Evolutionary conservation across 441 rosid genomes (phyloP).

Genomic region (Pelargonium australe): DNA sequence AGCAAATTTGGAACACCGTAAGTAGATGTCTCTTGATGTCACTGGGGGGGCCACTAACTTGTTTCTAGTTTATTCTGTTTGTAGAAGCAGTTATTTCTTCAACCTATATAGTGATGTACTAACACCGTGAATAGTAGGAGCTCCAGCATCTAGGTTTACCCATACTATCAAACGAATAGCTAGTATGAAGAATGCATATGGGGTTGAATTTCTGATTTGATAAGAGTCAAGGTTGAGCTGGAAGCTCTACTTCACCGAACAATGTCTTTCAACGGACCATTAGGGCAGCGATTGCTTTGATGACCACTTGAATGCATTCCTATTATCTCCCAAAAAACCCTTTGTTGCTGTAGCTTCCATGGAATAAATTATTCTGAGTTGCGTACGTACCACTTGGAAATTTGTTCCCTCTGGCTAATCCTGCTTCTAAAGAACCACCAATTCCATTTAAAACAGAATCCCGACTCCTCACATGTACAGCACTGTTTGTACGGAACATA

Average conservation of each 20-base stretch:
- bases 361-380: not conserved
- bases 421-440: not conserved
- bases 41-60: not conserved
- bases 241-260: not conserved
- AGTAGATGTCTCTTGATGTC: not conserved
- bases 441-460: not conserved
- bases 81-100: not conserved
- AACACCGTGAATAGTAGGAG: too few relatives aligned
- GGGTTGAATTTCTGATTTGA: not conserved
- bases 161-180: not conserved
- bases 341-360: not conserved
- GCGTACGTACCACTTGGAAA: not conserved
- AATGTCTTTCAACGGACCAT: not conserved
- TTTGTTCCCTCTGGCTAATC: not conserved
- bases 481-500: not conserved
- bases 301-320: not conserved
- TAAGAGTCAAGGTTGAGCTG: not conserved
- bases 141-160: not conserved
- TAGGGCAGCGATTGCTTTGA: not conserved
- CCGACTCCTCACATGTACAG: not conserved
- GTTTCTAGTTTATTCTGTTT: not conserved
- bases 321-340: too few relatives aligned
- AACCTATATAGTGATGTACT: not conserved
- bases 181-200: not conserved
- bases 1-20: too few relatives aligned